phyloP scores from a whole-genome alignment of 2,329 filamentous ascomycete genomes.

The Dactylellina sp. region DNA sequence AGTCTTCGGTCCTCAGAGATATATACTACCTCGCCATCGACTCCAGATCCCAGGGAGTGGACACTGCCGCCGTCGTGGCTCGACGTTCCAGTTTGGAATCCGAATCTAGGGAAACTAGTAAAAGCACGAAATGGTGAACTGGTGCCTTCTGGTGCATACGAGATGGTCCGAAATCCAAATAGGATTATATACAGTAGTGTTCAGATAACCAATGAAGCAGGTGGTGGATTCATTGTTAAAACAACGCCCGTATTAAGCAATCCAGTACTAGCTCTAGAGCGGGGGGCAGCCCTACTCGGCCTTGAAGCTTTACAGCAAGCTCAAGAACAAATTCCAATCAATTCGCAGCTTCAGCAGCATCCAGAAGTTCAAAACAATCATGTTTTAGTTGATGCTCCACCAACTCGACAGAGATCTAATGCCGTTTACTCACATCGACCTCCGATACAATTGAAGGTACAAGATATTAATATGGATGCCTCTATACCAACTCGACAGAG shows the following conservation, averaged over 20 bases:
- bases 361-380: too few relatives aligned
- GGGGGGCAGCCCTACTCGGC: constrained; percentile 4
- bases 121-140: constrained; percentile 8
- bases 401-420: constrained; percentile 22
- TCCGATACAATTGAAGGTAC: not conserved
- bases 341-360: not conserved
- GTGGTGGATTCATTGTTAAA: constrained; percentile 9
- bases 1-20: constrained; percentile 24
- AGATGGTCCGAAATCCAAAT: constrained; percentile 42
- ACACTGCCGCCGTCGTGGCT: constrained; percentile 43
- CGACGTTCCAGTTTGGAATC: constrained; percentile 42
- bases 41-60: constrained; percentile 31
- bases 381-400: constrained; percentile 1
- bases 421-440: constrained; percentile 1
- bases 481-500: constrained; percentile 12
- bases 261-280: constrained; percentile 18
- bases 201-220: constrained; percentile 7
- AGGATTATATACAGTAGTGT: constrained; percentile 52
- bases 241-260: constrained; percentile 42
- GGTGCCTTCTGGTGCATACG: constrained; percentile 22
- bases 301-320: not conserved
- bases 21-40: constrained; percentile 35
- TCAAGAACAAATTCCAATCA: not conserved
- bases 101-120: not conserved
- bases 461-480: constrained; percentile 1